Evolutionary conservation across 2,329 filamentous ascomycete species (phyloP).

Genomic region (Berkeleyomyces rouxiae): DNA sequence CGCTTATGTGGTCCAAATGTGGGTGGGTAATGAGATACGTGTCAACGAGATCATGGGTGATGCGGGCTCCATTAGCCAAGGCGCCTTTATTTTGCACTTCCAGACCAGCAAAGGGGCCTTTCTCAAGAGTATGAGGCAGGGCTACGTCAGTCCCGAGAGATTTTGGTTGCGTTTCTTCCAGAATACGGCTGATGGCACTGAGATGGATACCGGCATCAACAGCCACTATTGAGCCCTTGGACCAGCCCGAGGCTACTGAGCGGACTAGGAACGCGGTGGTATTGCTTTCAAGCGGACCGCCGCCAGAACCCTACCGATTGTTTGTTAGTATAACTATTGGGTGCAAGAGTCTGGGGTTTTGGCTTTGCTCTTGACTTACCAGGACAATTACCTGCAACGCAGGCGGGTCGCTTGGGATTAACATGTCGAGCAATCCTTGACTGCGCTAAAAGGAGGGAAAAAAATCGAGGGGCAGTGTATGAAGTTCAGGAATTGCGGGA

Average conservation of each 20-base stretch:
- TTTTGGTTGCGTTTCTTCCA: slow-evolving; percentile 38
- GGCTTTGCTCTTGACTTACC: slow-evolving; percentile 34
- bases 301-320: slow-evolving; percentile 56
- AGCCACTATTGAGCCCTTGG: slow-evolving; percentile 67
- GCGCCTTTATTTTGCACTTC: slow-evolving; percentile 49
- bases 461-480: background rate
- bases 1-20: slow-evolving; percentile 88
- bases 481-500: background rate
- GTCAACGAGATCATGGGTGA: slow-evolving; percentile 66
- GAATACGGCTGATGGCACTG: slow-evolving; percentile 63
- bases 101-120: slow-evolving; percentile 68
- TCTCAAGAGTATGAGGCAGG: slow-evolving; percentile 36
- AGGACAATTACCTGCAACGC: slow-evolving; percentile 59
- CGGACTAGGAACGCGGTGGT: slow-evolving; percentile 80
- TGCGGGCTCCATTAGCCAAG: slow-evolving; percentile 62
- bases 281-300: slow-evolving; percentile 79
- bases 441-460: background rate
- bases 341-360: background rate
- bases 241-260: slow-evolving; percentile 63
- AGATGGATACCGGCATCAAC: slow-evolving; percentile 88
- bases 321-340: slow-evolving; percentile 7
- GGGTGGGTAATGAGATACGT: slow-evolving; percentile 89
- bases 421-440: slow-evolving; percentile 1
- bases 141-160: slow-evolving; percentile 22
- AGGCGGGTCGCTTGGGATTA: slow-evolving; percentile 21